These are phyloP conservation scores for Eucalyptus erythrocorys DNA, from an alignment of 345 rosid species.

Conservation along the genomic window DNA sequence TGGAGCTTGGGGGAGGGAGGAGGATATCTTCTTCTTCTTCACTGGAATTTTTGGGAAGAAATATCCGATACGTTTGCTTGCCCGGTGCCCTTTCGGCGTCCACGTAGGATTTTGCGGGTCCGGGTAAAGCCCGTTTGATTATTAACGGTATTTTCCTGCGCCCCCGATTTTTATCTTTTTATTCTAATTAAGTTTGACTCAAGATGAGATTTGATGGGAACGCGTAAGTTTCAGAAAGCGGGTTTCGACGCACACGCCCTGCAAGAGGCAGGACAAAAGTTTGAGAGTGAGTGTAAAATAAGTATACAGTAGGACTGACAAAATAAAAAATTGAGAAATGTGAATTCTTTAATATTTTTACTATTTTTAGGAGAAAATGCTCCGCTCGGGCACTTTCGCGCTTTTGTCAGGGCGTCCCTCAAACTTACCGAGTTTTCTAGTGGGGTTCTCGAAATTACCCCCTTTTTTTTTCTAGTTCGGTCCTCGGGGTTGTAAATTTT, in stretches of 20 bases:
- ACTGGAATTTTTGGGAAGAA: neutral
- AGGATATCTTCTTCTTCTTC: neutral
- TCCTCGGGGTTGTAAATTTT: neutral
- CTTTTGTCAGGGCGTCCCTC: neutral
- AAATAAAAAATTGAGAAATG: too few species aligned
- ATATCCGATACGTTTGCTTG: neutral
- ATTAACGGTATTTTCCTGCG: neutral
- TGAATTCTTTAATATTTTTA: too few species aligned
- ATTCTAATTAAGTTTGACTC: neutral
- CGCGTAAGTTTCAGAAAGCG: too few species aligned
- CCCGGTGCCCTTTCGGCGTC: neutral
- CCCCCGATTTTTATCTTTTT: neutral
- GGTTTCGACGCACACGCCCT: too few species aligned
- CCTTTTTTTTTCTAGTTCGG: neutral
- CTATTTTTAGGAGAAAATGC: neutral
- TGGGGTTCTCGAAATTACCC: neutral
- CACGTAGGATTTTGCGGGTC: neutral
- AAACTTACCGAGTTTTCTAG: neutral
- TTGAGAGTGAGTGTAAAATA: too few species aligned
- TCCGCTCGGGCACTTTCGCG: neutral
- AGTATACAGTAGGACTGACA: too few species aligned
- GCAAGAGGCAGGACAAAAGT: too few species aligned
- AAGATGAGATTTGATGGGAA: too few species aligned
- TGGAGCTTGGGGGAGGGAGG: neutral
- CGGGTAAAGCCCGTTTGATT: neutral